Percentiles rank a stretch among this genome's conserved stretches.
phyloP scores from a whole-genome alignment of 192 early-diverging fungal species.

The Gonapodya prolifera region DNA sequence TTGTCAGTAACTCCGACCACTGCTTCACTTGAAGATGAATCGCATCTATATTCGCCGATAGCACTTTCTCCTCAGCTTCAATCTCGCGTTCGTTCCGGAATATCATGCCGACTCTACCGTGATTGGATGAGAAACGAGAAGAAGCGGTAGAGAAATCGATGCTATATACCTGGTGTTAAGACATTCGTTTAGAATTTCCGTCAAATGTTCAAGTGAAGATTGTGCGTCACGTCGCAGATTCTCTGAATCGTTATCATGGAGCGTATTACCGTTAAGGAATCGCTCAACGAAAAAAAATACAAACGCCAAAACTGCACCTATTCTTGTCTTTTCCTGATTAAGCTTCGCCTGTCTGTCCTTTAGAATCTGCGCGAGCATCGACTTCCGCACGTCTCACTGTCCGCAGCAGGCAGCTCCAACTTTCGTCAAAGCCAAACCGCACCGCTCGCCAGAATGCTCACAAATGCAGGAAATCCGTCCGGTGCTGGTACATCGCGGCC shows the following conservation, averaged over 20 bases:
- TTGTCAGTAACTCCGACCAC: neutral
- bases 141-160: no score
- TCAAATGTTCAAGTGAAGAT: neutral
- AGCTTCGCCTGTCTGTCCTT: neutral
- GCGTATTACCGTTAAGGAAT: no score
- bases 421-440: neutral
- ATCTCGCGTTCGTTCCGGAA: neutral
- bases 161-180: neutral
- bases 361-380: neutral
- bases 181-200: neutral
- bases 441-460: no score
- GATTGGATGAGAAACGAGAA: no score
- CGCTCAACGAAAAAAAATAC: no score
- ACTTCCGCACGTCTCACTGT: neutral
- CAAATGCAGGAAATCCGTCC: neutral
- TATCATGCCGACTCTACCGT: neutral
- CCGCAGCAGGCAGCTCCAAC: neutral
- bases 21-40: neutral
- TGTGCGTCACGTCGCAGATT: neutral
- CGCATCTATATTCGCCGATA: neutral
- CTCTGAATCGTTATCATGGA: no score
- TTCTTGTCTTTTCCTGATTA: neutral
- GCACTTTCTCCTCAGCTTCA: neutral
- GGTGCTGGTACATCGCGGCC: neutral
- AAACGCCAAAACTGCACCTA: neutral